phyloP scores from a whole-genome alignment of 2,329 filamentous ascomycete species.

The Aspergillus novoparasiticus region DNA sequence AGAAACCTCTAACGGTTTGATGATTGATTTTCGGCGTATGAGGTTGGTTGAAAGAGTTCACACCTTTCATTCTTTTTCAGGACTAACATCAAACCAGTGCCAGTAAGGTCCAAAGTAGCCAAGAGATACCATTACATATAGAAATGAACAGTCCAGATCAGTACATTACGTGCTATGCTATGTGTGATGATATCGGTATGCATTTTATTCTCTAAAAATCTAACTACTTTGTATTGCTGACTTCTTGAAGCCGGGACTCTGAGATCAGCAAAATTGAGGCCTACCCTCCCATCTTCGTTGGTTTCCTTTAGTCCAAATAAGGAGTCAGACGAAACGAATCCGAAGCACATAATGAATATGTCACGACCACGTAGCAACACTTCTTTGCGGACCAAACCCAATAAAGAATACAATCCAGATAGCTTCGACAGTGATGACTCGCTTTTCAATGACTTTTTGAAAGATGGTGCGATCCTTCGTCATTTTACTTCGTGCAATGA shows the following conservation, averaged over 20 bases:
- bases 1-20: slow-evolving; percentile 67
- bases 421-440: slow-evolving; percentile 57
- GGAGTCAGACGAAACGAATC: slow-evolving; percentile 15
- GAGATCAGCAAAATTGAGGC: slow-evolving; percentile 55
- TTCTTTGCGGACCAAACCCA: slow-evolving; percentile 16
- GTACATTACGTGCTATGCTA: slow-evolving; percentile 67
- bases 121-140: slow-evolving; percentile 63
- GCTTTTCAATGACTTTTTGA: slow-evolving; percentile 56
- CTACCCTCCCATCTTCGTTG: slow-evolving; percentile 48
- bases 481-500: neutral
- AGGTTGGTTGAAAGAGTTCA: slow-evolving; percentile 43
- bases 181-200: slow-evolving; percentile 80
- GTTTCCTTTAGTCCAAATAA: slow-evolving; percentile 41
- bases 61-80: neutral
- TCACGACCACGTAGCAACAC: slow-evolving; percentile 22
- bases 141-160: slow-evolving; percentile 58
- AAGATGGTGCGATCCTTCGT: slow-evolving; percentile 35
- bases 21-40: slow-evolving; percentile 69
- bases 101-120: slow-evolving; percentile 63
- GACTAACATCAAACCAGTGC: slow-evolving; percentile 49
- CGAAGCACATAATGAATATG: slow-evolving; percentile 20
- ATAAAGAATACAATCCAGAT: slow-evolving; percentile 38
- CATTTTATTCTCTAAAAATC: neutral
- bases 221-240: slow-evolving; percentile 16
- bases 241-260: slow-evolving; percentile 56